These are phyloP conservation scores for Tillandsia fasciculata DNA, from an alignment of 176 grass and related monocot genomes.

Conservation along the genomic window DNA sequence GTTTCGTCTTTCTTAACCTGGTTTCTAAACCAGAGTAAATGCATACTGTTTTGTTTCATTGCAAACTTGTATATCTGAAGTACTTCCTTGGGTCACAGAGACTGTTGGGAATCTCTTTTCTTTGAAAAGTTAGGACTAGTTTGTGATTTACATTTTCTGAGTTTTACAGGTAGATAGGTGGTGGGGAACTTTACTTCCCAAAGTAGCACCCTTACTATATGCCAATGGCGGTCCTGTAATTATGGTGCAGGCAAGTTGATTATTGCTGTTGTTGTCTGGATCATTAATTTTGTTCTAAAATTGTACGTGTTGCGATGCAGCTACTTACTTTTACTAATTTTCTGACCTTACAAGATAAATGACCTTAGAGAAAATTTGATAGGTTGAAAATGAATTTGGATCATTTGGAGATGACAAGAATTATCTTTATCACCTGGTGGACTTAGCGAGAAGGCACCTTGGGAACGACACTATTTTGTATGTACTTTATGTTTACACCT, in stretches of 20 bases:
- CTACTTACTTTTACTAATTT: background rate
- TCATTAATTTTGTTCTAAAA: conserved; percentile 1
- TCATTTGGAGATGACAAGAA: conserved; percentile 85
- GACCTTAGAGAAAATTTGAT: conserved; percentile 20
- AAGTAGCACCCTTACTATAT: conserved; percentile 62
- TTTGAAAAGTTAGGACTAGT: background rate
- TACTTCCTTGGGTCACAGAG: background rate
- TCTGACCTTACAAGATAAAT: conserved; percentile 12
- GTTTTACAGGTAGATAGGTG: conserved; percentile 78
- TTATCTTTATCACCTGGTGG: conserved; percentile 67
- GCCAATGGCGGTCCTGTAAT: conserved; percentile 78
- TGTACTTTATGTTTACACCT: background rate
- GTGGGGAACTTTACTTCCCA: conserved; percentile 75
- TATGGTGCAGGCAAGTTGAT: conserved; percentile 80
- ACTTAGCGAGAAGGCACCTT: conserved; percentile 71
- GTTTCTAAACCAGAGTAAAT: no score
- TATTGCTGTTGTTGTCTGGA: conserved; percentile 12
- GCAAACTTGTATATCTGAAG: no score
- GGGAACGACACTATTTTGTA: conserved; percentile 70
- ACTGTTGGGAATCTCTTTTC: background rate
- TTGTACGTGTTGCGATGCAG: conserved; percentile 4
- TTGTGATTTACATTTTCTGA: background rate
- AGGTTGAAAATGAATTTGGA: conserved; percentile 99
- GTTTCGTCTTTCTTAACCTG: no score
- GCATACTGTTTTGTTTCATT: no score